Evolutionary conservation across 2,329 filamentous ascomycete species (phyloP).

Genomic region (Talaromyces sp.): DNA sequence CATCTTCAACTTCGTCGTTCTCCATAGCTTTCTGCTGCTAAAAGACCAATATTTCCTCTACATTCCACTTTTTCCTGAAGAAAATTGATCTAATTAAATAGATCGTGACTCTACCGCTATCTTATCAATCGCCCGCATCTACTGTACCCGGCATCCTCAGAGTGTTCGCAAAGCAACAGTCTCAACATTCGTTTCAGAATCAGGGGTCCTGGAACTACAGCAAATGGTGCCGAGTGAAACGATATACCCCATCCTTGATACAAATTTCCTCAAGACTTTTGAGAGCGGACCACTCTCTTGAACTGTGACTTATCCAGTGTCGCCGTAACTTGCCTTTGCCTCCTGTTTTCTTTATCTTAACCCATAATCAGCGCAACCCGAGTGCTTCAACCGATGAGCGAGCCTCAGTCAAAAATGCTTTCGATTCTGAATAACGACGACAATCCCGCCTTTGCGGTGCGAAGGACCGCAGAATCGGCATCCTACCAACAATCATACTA

Average conservation of each 20-base stretch:
- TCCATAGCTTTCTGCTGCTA: background rate
- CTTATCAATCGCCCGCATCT: background rate
- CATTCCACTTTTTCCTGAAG: background rate
- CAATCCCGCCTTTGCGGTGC: slow-evolving; percentile 20
- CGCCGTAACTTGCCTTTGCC: background rate
- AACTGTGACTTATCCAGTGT: background rate
- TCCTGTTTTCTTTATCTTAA: background rate
- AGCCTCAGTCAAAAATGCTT: slow-evolving; percentile 14
- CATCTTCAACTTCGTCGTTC: background rate
- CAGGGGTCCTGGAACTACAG: background rate
- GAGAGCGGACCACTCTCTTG: background rate
- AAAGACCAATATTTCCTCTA: background rate
- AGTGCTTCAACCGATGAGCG: slow-evolving; percentile 6
- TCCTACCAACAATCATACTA: slow-evolving; percentile 6
- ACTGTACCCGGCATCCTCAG: background rate
- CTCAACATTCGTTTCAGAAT: slow-evolving; percentile 5
- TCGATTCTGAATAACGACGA: slow-evolving; percentile 21
- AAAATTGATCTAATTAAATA: background rate
- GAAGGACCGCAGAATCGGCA: slow-evolving; percentile 8
- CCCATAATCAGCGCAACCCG: background rate
- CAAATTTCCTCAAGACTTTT: background rate
- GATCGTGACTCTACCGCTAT: background rate
- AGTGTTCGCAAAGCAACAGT: background rate
- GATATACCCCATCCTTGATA: background rate
- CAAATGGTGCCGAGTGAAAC: background rate